phyloP scores from a whole-genome alignment of 495 filamentous ascomycete species.

The Neurospora pannonica region DNA sequence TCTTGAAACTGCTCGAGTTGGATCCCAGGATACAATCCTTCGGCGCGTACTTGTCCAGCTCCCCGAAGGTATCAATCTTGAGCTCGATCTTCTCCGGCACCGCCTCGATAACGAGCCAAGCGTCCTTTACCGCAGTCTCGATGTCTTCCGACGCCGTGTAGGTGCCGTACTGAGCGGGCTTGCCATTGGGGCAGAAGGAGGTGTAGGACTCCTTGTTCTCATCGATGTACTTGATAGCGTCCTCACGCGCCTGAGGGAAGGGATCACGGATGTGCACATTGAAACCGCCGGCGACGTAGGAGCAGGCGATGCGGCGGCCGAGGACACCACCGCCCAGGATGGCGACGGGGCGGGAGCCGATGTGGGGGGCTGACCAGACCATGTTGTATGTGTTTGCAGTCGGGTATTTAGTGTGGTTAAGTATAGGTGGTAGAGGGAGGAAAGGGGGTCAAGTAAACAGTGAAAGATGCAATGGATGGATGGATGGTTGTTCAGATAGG shows the following conservation, averaged over 20 bases:
- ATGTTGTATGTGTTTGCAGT: slow-evolving; percentile 1
- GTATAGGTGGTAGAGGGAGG: neutral
- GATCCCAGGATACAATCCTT: slow-evolving; percentile 39
- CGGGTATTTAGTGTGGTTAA: neutral
- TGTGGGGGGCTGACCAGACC: slow-evolving; percentile 5
- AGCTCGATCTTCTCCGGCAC: slow-evolving; percentile 44
- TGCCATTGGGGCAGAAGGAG: slow-evolving; percentile 10
- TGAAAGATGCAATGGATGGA: neutral
- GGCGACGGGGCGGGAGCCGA: slow-evolving; percentile 4
- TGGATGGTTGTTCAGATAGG: neutral
- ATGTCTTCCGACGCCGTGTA: slow-evolving; percentile 25
- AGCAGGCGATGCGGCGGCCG: slow-evolving; percentile 11
- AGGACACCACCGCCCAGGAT: slow-evolving; percentile 13
- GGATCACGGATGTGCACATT: slow-evolving; percentile 8
- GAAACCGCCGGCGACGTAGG: slow-evolving; percentile 7
- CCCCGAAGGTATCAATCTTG: slow-evolving; percentile 41
- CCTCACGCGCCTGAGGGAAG: neutral
- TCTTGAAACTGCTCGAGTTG: slow-evolving; percentile 41
- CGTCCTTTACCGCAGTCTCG: slow-evolving; percentile 28
- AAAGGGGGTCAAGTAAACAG: neutral
- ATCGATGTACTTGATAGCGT: slow-evolving; percentile 15
- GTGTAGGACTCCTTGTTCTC: slow-evolving; percentile 12
- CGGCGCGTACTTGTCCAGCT: slow-evolving; percentile 32
- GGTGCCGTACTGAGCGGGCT: neutral
- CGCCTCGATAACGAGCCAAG: slow-evolving; percentile 45